Base-by-base conservation (phyloP, 2,329 filamentous ascomycete species). In the Septoria petroselini region DNA sequence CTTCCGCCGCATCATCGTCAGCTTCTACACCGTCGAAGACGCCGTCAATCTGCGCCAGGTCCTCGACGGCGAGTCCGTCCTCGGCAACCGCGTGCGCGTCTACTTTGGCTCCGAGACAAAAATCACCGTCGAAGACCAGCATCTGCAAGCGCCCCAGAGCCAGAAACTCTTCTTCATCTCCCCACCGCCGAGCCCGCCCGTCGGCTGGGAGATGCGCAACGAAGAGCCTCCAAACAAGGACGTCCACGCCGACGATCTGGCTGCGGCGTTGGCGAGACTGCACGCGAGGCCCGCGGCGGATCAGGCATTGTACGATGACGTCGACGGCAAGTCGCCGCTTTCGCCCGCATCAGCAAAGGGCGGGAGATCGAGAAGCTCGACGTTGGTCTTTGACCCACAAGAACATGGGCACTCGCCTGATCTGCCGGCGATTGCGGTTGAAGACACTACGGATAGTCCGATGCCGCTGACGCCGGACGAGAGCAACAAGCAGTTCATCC, bases 1-100 rank as follows among this genome's bases (percentile, higher is more conserved):
- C 5, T 89, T 93, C 76, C 81, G 84, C 57, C 84, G 88, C 67
- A 89, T 93, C 63, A 77, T 91, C 60, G 81, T 87, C 54, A 88
- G 86, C 59, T 91, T 93, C 75, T 84, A 79, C 70, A 81, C 82
- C 53, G 76, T 79, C 62, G 79, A 83, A 45, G 80, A 84, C 46
- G 86, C 88, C 49, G 82, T 88, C 61, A 74, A 76, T 48, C 85
- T 91, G 48, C 83, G 86, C 56, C 75, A 81, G 58, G 76, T 84
- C 48, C 86, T 89, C 70, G 86, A 93, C 63, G 83, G 84, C 61
- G 84, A 90, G 70, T 73, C 74, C 18, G 76, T 91, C 58, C 79
- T 91, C 71, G 87, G 86, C 61, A 76, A 84, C 67, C 75, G 77
- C 47, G 79, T 85, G 61, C 78, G 79, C 57, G 79, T 89, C 61